A percentile compares a stretch with the other conserved stretches of the same genome.
phyloP scores from a whole-genome alignment of 306 rosid genomes.

The Pyrus pyrifolia region DNA sequence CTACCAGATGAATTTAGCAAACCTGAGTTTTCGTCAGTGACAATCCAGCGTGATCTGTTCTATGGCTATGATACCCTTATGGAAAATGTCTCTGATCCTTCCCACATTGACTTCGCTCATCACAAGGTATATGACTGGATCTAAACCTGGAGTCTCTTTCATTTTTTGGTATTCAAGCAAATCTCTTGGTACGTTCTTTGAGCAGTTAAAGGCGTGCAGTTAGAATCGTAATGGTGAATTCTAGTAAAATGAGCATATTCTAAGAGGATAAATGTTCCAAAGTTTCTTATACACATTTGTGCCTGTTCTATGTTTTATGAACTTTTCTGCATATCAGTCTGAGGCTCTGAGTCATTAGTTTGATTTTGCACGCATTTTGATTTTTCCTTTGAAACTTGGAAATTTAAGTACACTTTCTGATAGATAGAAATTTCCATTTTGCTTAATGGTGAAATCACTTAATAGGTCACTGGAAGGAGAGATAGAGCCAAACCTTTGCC shows the following conservation, averaged over 20 bases:
- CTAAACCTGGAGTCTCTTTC: background rate
- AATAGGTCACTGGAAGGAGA: conserved; percentile 95
- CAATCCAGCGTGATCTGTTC: conserved; percentile 97
- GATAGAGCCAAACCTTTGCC: conserved; percentile 93
- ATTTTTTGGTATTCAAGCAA: background rate
- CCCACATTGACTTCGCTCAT: conserved; percentile 97
- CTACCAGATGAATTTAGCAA: conserved; percentile 75
- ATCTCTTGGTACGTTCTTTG: background rate
- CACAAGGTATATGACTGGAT: conserved; percentile 58
- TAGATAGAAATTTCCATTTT: conserved; percentile 1
- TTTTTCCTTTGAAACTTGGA: background rate
- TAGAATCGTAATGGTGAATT: background rate
- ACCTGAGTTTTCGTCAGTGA: conserved; percentile 86
- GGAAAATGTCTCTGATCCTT: conserved; percentile 98
- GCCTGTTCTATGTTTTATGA: background rate
- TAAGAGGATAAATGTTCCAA: background rate
- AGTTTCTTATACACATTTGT: background rate
- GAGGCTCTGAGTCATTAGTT: background rate
- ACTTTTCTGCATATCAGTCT: background rate
- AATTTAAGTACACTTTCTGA: background rate
- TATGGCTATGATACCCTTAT: conserved; percentile 95
- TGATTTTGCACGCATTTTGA: background rate
- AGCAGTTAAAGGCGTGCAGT: background rate
- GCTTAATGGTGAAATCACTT: conserved; percentile 12
- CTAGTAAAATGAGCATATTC: background rate